Conservation (phyloP, 768 basidiomycete genomes). For the Psilocybe cyanescens region DNA sequence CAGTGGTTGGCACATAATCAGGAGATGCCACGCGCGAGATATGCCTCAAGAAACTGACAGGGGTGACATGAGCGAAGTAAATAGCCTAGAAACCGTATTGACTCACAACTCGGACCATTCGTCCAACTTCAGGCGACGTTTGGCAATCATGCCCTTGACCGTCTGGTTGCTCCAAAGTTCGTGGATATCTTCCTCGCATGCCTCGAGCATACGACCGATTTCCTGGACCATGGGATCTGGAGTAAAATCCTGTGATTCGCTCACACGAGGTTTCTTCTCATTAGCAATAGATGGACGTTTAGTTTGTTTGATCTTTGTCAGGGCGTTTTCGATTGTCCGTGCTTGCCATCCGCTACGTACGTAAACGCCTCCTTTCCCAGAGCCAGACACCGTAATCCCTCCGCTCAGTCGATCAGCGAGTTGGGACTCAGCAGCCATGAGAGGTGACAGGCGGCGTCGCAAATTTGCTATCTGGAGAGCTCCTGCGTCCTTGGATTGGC, state of each 20-base stretch:
- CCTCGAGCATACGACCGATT: conserved; percentile 60
- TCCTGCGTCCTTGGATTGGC: conserved; percentile 30
- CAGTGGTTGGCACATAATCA: conserved; percentile 77
- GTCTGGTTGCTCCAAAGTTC: conserved; percentile 75
- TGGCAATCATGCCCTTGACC: conserved; percentile 69
- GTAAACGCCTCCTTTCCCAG: conserved; percentile 76
- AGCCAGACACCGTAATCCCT: conserved; percentile 71
- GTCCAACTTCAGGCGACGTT: conserved; percentile 75
- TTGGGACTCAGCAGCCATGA: conserved; percentile 62
- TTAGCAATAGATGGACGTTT: conserved; percentile 33
- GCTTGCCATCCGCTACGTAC: conserved; percentile 86
- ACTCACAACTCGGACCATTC: conserved; percentile 91
- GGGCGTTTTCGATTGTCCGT: conserved; percentile 59
- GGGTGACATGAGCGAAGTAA: conserved; percentile 19
- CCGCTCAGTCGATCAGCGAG: conserved; percentile 78
- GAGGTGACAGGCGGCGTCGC: conserved; percentile 59
- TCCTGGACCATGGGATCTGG: conserved; percentile 64
- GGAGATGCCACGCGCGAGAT: conserved; percentile 71
- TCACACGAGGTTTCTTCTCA: conserved; percentile 37
- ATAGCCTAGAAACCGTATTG: background rate
- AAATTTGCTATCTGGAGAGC: conserved; percentile 54
- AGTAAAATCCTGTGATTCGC: conserved; percentile 35
- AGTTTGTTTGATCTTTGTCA: conserved; percentile 38
- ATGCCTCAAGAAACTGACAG: conserved; percentile 70
- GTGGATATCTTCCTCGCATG: conserved; percentile 65